A percentile compares a stretch with the other conserved stretches of the same genome.
Conservation (phyloP, 116 monocot species). For the Papilionanthe hybrid region DNA sequence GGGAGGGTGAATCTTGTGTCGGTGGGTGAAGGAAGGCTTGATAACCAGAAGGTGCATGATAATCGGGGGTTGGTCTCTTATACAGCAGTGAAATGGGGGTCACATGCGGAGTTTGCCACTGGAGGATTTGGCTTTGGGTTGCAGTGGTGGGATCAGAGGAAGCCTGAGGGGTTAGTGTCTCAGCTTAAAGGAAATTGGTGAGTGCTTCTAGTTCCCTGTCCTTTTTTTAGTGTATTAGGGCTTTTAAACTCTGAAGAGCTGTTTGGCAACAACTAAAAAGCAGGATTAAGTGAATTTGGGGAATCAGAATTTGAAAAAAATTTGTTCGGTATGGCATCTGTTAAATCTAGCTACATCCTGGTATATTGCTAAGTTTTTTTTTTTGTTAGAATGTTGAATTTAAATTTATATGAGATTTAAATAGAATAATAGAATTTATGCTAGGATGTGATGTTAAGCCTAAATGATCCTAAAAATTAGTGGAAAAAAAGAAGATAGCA, state of each 20-base stretch:
- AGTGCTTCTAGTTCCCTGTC: constrained; percentile 7
- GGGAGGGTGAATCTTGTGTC: constrained; percentile 72
- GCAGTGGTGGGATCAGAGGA: constrained; percentile 89
- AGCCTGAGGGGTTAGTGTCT: constrained; percentile 50
- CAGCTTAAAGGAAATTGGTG: constrained; percentile 72
- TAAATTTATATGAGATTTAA: too few relatives aligned
- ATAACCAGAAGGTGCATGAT: constrained; percentile 37
- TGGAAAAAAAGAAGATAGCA: too few relatives aligned
- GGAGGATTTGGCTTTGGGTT: constrained; percentile 79
- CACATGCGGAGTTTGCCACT: constrained; percentile 70
- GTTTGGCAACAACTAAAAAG: neutral
- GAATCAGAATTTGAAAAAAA: too few relatives aligned
- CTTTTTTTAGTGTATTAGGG: neutral
- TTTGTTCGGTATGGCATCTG: too few relatives aligned
- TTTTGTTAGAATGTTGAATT: too few relatives aligned
- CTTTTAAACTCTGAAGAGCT: neutral
- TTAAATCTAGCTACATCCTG: too few relatives aligned
- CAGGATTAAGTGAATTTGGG: too few relatives aligned
- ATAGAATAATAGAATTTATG: too few relatives aligned
- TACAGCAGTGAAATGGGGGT: constrained; percentile 71
- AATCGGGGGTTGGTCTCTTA: constrained; percentile 65
- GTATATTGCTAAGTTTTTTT: too few relatives aligned
- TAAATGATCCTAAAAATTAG: too few relatives aligned
- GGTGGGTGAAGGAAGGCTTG: constrained; percentile 45
- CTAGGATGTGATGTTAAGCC: too few relatives aligned